Base-by-base conservation (phyloP, 2,329 filamentous ascomycete species). In the Exophiala dermatitidis region DNA sequence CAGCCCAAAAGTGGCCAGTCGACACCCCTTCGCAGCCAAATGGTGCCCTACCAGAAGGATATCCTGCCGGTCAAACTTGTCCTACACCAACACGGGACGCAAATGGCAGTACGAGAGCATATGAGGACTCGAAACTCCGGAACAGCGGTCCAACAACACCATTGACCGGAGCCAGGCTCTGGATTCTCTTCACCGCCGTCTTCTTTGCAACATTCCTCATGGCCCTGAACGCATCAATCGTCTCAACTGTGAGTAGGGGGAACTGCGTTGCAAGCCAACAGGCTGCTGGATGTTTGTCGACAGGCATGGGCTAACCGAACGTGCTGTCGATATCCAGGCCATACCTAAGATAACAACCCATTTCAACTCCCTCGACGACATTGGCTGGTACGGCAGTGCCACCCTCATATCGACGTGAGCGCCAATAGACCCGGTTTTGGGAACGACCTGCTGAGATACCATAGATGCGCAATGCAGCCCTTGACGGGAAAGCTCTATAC, bases 201-300 rank as follows among this genome's bases (percentile, higher is more conserved):
- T 74, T 74, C 0, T 55, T 74, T 4, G 71, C 70, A 4, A 68
- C 69, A 5, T 79, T 79, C 54, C 60, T 78, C 10, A 72, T 76
- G 66, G 60, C 79, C 56, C 58, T 81, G 3, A 78, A 81, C 52
- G 74, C 70, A 36, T 77, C 77, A 1, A 79, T 81, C 47, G 70
- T 81, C 49, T 68, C 72, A 5, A 81, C 78, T 3, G 78, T 70
- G 50, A 28, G 53, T 43, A 54, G 30, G 2, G 19, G 19, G 4
- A 19, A 30, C 7, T 34, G 7, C 45, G 10, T 28, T 19, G 8
- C 9, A 30, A 4, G n/a, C 52, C 6, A 8, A 10, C 6, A 30
- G 4, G 64, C 58, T 31, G 67, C 61, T 38, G 70, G 68, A 1
- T 7, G 57, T 30, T 10, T 26, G 9, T 36, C 6, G 31, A 3